Base-by-base conservation (phyloP, 768 basidiomycete genomes). In the Pisolithus microcarpus region DNA sequence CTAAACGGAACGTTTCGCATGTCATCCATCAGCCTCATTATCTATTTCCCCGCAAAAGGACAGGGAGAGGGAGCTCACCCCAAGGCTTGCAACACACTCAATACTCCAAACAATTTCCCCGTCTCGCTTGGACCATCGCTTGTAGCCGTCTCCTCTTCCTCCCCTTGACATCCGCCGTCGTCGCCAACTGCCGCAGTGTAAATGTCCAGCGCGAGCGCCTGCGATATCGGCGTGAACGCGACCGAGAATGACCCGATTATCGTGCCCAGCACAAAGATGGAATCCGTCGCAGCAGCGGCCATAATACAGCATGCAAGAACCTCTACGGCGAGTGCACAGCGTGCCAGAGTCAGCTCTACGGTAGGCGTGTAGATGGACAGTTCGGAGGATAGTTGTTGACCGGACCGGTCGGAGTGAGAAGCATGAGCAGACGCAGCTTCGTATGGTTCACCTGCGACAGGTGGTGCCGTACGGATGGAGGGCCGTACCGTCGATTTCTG, bases 21-120 rank as follows among this genome's bases (percentile, higher is more conserved):
- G 18, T 19, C 37, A 47, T 19, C 9, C 18, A 11, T 13, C 28
- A 9, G 46, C 19, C 46, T 18, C 39, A 2, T 18, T 24, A 5
- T 18, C 9, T 46, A 2, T 34, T 24, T 1, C 21, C 31, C 21
- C 31, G n/a, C 1, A 11, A 15, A 31, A 55, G 11, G 55, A 47
- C 23, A 34, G 34, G 51, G n/a, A 5, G 50, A 53, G 18, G 19
- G 23, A 44, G 45, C 72, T 43, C 57, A 84, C 81, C 81, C 74
- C 9, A 91, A 61, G 5, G 85, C 81, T 54, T 86, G 80, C 4
- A 91, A 56, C 26, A 93, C 86, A 50, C 84, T 82, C 51, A 93
- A 57, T 4, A 82, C 90, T 11, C 90, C 92, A 60, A 92, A 93
- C 16, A 96, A 71, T 58, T 72, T 75, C 3, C 91, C 92, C 11